phyloP scores from a whole-genome alignment of 1,139 yeast species.

The Tardiomyces blankii region DNA sequence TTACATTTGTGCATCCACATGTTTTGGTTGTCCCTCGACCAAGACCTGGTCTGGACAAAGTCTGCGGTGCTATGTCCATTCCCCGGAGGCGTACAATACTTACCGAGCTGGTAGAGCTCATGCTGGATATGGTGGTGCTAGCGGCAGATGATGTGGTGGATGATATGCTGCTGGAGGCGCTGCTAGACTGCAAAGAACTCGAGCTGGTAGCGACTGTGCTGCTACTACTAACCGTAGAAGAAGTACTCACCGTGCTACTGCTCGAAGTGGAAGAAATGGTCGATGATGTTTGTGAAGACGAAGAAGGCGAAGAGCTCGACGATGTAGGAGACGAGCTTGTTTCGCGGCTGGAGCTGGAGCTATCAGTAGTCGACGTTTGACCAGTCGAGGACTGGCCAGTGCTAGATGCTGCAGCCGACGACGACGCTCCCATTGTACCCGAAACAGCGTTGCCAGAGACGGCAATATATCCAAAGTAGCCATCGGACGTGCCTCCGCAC shows the following conservation, averaged over 20 bases:
- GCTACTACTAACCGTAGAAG: conserved; percentile 4
- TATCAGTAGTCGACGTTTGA: conserved; percentile 3
- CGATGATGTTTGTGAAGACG: conserved; percentile 1
- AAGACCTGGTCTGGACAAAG: conserved; percentile 3
- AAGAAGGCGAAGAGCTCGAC: not conserved
- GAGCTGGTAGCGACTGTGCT: conserved; percentile 17
- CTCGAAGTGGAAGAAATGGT: conserved; percentile 1
- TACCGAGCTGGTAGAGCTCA: conserved; percentile 3
- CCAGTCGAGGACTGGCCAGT: conserved; percentile 1
- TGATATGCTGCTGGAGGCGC: conserved; percentile 5
- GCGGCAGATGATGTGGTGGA: conserved; percentile 2
- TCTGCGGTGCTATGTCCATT: not conserved
- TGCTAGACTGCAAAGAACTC: conserved; percentile 2
- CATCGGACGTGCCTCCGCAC: conserved; percentile 32
- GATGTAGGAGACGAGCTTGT: conserved; percentile 1
- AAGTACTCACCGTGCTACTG: conserved; percentile 1
- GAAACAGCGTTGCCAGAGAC: conserved; percentile 16
- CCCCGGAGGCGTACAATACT: not conserved
- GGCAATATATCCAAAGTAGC: conserved; percentile 34
- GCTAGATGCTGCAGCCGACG: conserved; percentile 2
- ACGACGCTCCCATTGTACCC: conserved; percentile 7
- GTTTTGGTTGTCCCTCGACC: conserved; percentile 2
- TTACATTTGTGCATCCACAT: conserved; percentile 1
- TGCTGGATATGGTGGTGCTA: conserved; percentile 5
- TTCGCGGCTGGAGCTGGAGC: conserved; percentile 1